Conservation (phyloP, 192 early-diverging fungal species). For the Rhizophagus sp. region DNA sequence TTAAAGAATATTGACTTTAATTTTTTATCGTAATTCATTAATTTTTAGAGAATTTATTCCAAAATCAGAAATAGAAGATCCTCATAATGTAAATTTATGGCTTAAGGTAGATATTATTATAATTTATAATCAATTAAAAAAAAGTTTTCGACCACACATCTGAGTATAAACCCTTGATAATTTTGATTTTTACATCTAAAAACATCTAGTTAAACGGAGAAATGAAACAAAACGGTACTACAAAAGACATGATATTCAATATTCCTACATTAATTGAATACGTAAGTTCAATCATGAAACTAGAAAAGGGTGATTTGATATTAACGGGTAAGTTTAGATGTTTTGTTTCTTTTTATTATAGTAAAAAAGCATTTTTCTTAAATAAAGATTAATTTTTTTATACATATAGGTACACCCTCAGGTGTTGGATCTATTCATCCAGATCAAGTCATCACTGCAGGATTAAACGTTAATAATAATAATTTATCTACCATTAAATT, state of each 20-base stretch:
- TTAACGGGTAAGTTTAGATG: conserved; percentile 65
- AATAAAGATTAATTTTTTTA: conserved; percentile 10
- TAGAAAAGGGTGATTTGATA: conserved; percentile 88
- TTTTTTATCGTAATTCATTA: no score
- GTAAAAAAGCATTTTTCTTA: neutral
- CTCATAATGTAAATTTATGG: conserved; percentile 73
- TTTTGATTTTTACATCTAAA: neutral
- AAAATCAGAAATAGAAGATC: conserved; percentile 66
- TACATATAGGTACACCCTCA: conserved; percentile 66
- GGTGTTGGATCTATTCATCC: conserved; percentile 82
- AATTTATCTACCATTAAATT: conserved; percentile 51
- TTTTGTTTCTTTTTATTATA: neutral
- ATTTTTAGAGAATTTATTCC: conserved; percentile 70
- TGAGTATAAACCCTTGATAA: no score
- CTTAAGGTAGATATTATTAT: conserved; percentile 53
- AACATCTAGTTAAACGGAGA: conserved; percentile 59
- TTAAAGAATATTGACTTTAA: no score
- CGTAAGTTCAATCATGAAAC: conserved; percentile 83
- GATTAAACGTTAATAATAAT: conserved; percentile 52
- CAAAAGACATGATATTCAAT: conserved; percentile 92
- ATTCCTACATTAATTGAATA: conserved; percentile 80
- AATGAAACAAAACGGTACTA: conserved; percentile 81
- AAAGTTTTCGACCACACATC: no score
- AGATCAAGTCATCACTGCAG: conserved; percentile 80
- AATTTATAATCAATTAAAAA: no score